Conservation (phyloP, 768 basidiomycete genomes). For the Pulveroboletus ravenelii region DNA sequence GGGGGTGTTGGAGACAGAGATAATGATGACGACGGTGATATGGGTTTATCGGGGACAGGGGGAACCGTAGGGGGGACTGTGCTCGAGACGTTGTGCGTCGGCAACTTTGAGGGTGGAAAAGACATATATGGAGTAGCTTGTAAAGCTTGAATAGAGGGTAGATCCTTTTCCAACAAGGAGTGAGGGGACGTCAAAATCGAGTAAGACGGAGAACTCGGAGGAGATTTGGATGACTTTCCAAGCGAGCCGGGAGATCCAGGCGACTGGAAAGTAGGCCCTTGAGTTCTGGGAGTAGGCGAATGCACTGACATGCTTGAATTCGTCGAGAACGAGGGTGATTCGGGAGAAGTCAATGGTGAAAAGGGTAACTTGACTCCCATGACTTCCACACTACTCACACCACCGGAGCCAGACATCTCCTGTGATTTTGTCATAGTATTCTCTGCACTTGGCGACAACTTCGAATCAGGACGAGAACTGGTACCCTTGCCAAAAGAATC, state of each 20-base stretch:
- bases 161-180: conserved; percentile 30
- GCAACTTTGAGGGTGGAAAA: conserved; percentile 9
- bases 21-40: conserved; percentile 11
- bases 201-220: conserved; percentile 22
- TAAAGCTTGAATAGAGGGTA: conserved; percentile 31
- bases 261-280: conserved; percentile 10
- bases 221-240: conserved; percentile 19
- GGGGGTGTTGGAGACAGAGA: conserved; percentile 22
- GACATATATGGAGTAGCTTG: conserved; percentile 15
- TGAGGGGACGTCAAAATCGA: conserved; percentile 36
- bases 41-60: conserved; percentile 26
- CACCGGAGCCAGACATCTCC: conserved; percentile 14
- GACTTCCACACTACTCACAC: conserved; percentile 19
- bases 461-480: conserved; percentile 39
- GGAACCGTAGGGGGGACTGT: conserved; percentile 27
- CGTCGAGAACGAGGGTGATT: conserved; percentile 29
- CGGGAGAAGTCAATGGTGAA: conserved; percentile 28
- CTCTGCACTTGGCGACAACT: conserved; percentile 29
- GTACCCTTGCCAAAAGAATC: conserved; percentile 31
- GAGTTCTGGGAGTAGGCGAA: conserved; percentile 16
- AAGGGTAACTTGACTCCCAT: conserved; percentile 31
- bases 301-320: conserved; percentile 25
- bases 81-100: conserved; percentile 10
- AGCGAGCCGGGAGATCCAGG: conserved; percentile 15
- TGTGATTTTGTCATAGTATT: conserved; percentile 15